A percentile compares a stretch with the other conserved stretches of the same genome.
Conservation (phyloP, 2,329 filamentous ascomycete species). For the Penicillium sclerotiorum region DNA sequence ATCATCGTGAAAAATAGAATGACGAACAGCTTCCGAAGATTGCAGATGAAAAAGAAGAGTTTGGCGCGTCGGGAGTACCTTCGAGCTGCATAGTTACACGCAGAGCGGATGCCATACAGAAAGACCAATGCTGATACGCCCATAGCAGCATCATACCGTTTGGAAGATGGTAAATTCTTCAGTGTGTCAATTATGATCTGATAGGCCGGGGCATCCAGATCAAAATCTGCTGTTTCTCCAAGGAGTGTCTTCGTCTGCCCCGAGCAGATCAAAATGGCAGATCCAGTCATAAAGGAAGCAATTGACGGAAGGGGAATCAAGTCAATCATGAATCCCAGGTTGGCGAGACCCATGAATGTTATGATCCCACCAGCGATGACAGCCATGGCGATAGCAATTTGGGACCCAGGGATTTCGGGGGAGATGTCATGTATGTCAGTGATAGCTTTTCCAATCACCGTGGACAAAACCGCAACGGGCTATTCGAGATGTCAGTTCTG, state of each 20-base stretch:
- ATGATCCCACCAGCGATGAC: conserved; percentile 64
- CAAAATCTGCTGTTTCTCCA: conserved; percentile 66
- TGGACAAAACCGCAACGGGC: conserved; percentile 92
- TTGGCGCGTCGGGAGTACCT: conserved; percentile 69
- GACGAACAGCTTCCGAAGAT: conserved; percentile 82
- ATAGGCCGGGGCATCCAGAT: conserved; percentile 75
- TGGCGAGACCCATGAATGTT: conserved; percentile 4
- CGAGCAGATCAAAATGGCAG: conserved; percentile 78
- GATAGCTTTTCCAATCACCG: conserved; percentile 79
- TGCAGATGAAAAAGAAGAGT: conserved; percentile 83
- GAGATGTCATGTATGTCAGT: conserved; percentile 58
- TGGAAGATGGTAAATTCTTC: conserved; percentile 65
- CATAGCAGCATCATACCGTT: conserved; percentile 72
- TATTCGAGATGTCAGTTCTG: conserved; percentile 34
- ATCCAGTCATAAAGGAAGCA: conserved; percentile 92
- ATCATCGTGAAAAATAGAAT: conserved; percentile 87
- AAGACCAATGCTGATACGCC: conserved; percentile 74
- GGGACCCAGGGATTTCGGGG: conserved; percentile 59
- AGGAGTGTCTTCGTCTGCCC: conserved; percentile 80
- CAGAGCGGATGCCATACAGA: conserved; percentile 71
- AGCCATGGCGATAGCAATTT: conserved; percentile 76
- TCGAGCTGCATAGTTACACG: conserved; percentile 65
- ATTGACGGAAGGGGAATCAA: conserved; percentile 85
- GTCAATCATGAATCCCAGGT: conserved; percentile 71
- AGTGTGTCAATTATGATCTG: conserved; percentile 77